These are phyloP conservation scores for Trichothecium roseum DNA, from an alignment of 2,329 filamentous ascomycete genomes.

Conservation along the genomic window DNA sequence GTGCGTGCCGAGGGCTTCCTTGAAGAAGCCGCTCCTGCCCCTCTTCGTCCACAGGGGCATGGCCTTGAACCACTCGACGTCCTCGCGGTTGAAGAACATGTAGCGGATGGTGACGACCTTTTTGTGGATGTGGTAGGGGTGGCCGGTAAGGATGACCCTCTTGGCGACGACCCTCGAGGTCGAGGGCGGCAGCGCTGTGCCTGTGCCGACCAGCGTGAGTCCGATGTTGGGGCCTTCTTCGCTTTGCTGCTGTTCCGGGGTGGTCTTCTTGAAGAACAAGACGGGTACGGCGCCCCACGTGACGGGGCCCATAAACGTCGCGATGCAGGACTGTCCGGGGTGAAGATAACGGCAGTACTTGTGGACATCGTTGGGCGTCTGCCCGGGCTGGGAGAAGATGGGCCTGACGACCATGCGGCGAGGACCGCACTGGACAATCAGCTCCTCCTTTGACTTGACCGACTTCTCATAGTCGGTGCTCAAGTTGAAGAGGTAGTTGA, in stretches of 20 bases:
- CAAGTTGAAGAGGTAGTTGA: conserved; percentile 85
- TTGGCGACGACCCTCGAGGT: conserved; percentile 81
- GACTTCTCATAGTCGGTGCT: conserved; percentile 66
- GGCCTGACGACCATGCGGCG: conserved; percentile 82
- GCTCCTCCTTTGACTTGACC: conserved; percentile 82
- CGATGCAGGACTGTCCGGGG: conserved; percentile 80
- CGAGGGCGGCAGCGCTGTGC: conserved; percentile 72
- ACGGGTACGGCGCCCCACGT: conserved; percentile 89
- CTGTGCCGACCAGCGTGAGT: conserved; percentile 71
- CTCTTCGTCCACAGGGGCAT: conserved; percentile 88
- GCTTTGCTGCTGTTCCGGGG: conserved; percentile 25
- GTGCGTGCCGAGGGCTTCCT: conserved; percentile 89
- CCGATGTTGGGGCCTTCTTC: conserved; percentile 33
- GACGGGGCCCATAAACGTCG: conserved; percentile 79
- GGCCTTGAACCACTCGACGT: conserved; percentile 96
- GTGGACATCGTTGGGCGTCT: conserved; percentile 92
- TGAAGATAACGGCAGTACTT: conserved; percentile 91
- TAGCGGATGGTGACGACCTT: conserved; percentile 93
- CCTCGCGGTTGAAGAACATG: conserved; percentile 98
- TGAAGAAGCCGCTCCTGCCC: conserved; percentile 81
- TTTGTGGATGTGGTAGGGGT: conserved; percentile 99
- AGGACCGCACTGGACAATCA: conserved; percentile 85
- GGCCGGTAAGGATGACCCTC: conserved; percentile 84
- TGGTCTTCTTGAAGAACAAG: conserved; percentile 68
- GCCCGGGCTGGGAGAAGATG: conserved; percentile 79